Evolutionary conservation across 1,284 basidiomycete species (phyloP).

Genomic region (Moesziomyces sp.): DNA sequence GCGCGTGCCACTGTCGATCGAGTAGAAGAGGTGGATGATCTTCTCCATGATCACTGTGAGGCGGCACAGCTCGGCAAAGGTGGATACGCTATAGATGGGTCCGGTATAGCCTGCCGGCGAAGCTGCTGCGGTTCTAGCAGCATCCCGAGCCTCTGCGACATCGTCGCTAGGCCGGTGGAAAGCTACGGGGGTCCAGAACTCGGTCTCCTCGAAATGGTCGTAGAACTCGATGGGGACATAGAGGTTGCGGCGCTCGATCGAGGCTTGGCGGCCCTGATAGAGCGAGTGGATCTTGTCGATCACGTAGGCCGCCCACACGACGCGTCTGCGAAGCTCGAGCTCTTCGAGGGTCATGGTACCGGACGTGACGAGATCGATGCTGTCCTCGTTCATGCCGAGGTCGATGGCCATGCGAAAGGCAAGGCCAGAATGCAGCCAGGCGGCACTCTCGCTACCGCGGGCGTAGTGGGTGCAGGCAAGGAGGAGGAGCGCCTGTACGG

Average conservation of each 20-base stretch:
- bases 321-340: constrained; percentile 58
- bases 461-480: constrained; percentile 62
- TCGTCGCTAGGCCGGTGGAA: constrained; percentile 24
- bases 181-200: constrained; percentile 63
- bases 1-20: constrained; percentile 18
- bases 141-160: neutral
- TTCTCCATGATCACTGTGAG: constrained; percentile 62
- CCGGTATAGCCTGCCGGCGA: constrained; percentile 42
- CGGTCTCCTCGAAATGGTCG: constrained; percentile 63
- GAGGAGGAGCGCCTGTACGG: constrained; percentile 63
- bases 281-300: constrained; percentile 65
- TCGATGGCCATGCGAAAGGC: constrained; percentile 64
- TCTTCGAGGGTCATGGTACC: constrained; percentile 49
- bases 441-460: constrained; percentile 55
- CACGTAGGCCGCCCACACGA: constrained; percentile 59
- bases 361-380: constrained; percentile 45
- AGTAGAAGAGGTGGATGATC: constrained; percentile 10
- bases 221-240: constrained; percentile 60
- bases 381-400: constrained; percentile 57
- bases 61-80: constrained; percentile 57
- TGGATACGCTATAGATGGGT: constrained; percentile 59
- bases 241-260: constrained; percentile 49
- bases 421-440: constrained; percentile 62
- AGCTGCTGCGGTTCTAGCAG: too few relatives aligned
- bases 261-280: constrained; percentile 62